A percentile compares a stretch with the other conserved stretches of the same genome.
These are phyloP conservation scores for Phytophthora citrophthora DNA, from an alignment of 352 stramenopile species.

Conservation along the genomic window DNA sequence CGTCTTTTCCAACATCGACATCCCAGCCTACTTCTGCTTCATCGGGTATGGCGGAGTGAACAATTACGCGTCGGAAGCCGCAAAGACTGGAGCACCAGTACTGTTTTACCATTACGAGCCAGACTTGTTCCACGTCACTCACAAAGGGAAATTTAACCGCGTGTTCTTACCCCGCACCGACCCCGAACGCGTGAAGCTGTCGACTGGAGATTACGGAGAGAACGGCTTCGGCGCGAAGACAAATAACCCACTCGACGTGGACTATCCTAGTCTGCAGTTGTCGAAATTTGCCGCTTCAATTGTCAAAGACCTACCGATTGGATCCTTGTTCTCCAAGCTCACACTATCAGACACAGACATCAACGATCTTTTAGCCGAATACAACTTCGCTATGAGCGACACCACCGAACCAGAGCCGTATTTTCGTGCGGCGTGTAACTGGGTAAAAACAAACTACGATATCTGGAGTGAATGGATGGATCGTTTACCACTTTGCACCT, in stretches of 20 bases:
- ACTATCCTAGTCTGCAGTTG: constrained; percentile 46
- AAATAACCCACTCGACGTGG: constrained; percentile 49
- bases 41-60: constrained; percentile 47
- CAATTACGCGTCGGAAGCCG: constrained; percentile 40
- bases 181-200: constrained; percentile 36
- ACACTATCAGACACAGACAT: constrained; percentile 44
- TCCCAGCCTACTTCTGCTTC: constrained; percentile 76
- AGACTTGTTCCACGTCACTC: constrained; percentile 47
- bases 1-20: constrained; percentile 47
- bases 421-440: constrained; percentile 56
- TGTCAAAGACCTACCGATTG: constrained; percentile 30
- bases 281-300: constrained; percentile 41
- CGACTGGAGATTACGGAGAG: constrained; percentile 52
- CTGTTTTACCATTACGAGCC: constrained; percentile 68
- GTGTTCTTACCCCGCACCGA: constrained; percentile 45
- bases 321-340: constrained; percentile 42
- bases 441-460: constrained; percentile 63
- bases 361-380: constrained; percentile 52
- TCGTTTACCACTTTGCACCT: constrained; percentile 39
- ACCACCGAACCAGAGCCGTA: constrained; percentile 35
- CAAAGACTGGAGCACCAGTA: constrained; percentile 28
- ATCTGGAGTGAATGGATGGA: constrained; percentile 56
- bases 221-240: constrained; percentile 52
- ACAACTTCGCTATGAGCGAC: constrained; percentile 50
- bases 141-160: constrained; percentile 49